Evolutionary conservation across 2,329 filamentous ascomycete genomes (phyloP).

Genomic region (Didymella glomerata): DNA sequence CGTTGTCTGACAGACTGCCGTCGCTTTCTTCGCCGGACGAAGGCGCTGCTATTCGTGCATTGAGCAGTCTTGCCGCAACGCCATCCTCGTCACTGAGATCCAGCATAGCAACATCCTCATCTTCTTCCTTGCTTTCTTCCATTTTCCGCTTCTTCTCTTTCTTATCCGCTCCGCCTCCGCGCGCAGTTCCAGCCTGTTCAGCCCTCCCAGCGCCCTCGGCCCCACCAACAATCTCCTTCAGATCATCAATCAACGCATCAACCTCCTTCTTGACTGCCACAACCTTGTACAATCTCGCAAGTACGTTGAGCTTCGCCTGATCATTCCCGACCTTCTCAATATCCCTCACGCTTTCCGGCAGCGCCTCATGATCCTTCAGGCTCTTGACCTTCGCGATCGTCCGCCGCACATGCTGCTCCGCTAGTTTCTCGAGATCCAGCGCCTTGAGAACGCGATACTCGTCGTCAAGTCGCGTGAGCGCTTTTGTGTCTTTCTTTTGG

Average conservation of each 20-base stretch:
- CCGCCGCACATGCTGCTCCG: conserved; percentile 65
- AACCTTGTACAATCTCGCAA: conserved; percentile 67
- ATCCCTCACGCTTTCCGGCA: conserved; percentile 52
- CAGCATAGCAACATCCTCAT: conserved; percentile 30
- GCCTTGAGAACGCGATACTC: conserved; percentile 68
- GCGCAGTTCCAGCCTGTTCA: conserved; percentile 6
- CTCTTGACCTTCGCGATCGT: conserved; percentile 66
- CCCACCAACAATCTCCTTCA: conserved; percentile 50
- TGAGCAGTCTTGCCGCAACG: conserved; percentile 48
- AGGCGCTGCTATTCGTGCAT: conserved; percentile 52
- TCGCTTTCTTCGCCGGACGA: conserved; percentile 47
- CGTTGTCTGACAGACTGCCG: conserved; percentile 37
- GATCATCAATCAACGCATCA: conserved; percentile 54
- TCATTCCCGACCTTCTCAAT: conserved; percentile 54
- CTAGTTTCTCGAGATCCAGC: conserved; percentile 60
- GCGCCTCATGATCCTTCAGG: conserved; percentile 60
- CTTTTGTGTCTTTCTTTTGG: conserved; percentile 54
- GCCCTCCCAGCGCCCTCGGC: conserved; percentile 4
- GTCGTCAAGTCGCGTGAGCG: conserved; percentile 68
- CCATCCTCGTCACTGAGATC: conserved; percentile 41
- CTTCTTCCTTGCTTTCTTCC: conserved; percentile 1
- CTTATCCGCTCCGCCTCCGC: conserved; percentile 27
- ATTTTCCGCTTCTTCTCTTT: conserved; percentile 30
- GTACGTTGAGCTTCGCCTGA: conserved; percentile 63
- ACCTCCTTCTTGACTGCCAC: conserved; percentile 65